Base-by-base conservation (phyloP, 441 rosid species). In the Jatropha multifida region DNA sequence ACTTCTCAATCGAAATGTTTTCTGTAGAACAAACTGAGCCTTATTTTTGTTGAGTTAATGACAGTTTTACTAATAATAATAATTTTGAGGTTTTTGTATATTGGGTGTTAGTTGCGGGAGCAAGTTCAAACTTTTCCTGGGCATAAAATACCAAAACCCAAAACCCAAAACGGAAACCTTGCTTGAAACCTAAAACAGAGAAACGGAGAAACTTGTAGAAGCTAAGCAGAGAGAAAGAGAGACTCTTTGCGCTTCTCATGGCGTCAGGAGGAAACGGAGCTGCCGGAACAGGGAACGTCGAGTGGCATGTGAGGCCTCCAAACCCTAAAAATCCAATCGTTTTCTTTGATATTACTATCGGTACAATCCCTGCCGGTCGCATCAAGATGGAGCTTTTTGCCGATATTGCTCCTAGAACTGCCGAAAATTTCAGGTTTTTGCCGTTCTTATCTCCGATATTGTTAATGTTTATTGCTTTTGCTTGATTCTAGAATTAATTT, bases 321-420 rank as follows among this genome's bases (percentile, higher is more conserved):
- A 92, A 92, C 87, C 97, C 97, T 74, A 96, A 93, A 87, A 96
- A 90, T 62, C 99, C 97, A 6, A 85, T 96, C 48, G 98, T 96
- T 41, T 93, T 96, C 87, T 96, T 96, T 85, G 98, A 96, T 67
- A 63, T 92, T 48, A 93, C 97, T 55, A 96, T 96, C 78, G 99
- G 97, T 55, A 87, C 91, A 74, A 92, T 96, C 72, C 90, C 97
- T 4, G 95, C 97, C 17, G 99, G 97, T 65, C 94, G 98, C 46
- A 87, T 92, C 85, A 93, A 93, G 86, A 95, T 93, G 99, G 99
- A 95, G 83, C 97, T 96, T 79, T 96, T 96, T 83, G 94, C 99
- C 37, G 98, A 96, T 76, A 84, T 93, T 64, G 88, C 88, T 55
- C 98, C 98, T 72, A 93, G 86, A 84, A 90, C 98, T 20, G 96